Percentiles rank a stretch among this genome's conserved stretches.
Evolutionary conservation across 768 basidiomycete species (phyloP).

Genomic region (Leucocoprinus leucothites): DNA sequence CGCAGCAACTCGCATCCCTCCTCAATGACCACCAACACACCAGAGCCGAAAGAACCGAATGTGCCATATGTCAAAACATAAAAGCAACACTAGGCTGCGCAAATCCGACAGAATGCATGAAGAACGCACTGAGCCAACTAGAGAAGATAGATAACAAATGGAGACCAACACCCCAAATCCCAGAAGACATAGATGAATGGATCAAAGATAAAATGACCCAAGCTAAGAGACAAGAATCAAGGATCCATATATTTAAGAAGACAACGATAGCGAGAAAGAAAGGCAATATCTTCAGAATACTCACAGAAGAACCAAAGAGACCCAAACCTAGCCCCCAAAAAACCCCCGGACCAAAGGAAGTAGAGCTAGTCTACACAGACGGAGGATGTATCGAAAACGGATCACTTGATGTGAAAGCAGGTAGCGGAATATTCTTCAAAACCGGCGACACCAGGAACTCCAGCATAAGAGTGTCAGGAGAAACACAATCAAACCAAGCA

Average conservation of each 20-base stretch:
- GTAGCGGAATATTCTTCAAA: conserved; percentile 6
- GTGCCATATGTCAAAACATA: not conserved
- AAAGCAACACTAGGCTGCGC: conserved; percentile 11
- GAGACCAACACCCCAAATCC: conserved; percentile 13
- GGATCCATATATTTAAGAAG: not conserved
- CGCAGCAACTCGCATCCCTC: not conserved
- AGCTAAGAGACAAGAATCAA: too few species aligned
- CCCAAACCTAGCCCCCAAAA: not conserved
- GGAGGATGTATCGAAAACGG: conserved; percentile 13
- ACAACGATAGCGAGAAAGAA: not conserved
- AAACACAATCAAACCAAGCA: not conserved
- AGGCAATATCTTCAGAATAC: not conserved
- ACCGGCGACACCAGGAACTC: not conserved
- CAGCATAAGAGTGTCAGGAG: not conserved
- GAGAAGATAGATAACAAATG: conserved; percentile 18
- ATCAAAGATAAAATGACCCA: too few species aligned
- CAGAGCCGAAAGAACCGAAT: conserved; percentile 1
- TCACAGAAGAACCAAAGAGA: not conserved
- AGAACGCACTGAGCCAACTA: conserved; percentile 13
- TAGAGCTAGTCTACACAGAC: conserved; percentile 9
- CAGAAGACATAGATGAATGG: not conserved
- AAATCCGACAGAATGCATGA: conserved; percentile 17
- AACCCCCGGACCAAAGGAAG: too few species aligned
- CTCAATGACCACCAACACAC: not conserved
- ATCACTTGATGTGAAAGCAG: not conserved